phyloP scores from a whole-genome alignment of 2,329 filamentous ascomycete species.

The Fusarium sp. region DNA sequence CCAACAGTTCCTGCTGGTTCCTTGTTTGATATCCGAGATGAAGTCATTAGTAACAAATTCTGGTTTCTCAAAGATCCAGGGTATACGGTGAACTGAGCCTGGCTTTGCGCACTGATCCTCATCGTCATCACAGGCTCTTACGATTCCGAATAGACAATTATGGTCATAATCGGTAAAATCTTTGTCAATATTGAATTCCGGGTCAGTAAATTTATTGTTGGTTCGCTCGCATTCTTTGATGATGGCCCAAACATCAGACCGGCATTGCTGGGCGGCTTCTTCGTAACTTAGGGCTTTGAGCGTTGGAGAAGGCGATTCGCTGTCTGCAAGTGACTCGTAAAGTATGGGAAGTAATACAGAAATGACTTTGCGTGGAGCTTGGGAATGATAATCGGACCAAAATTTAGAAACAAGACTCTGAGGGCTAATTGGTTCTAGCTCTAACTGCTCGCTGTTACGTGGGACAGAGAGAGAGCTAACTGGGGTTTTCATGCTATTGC shows the following conservation, averaged over 20 bases:
- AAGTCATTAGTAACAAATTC: constrained; percentile 73
- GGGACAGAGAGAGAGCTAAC: not conserved
- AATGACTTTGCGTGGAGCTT: not conserved
- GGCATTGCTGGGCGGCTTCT: constrained; percentile 71
- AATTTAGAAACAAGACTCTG: not conserved
- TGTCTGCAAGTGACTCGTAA: not conserved
- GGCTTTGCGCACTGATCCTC: constrained; percentile 55
- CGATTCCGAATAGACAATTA: not conserved
- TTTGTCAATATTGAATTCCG: constrained; percentile 61
- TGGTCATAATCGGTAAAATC: not conserved
- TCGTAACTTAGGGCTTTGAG: constrained; percentile 55
- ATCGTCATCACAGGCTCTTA: constrained; percentile 2
- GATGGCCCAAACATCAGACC: constrained; percentile 67
- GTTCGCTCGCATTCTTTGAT: constrained; percentile 73
- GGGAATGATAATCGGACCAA: not conserved
- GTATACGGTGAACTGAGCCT: constrained; percentile 46
- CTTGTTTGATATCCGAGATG: constrained; percentile 79
- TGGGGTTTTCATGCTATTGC: not conserved
- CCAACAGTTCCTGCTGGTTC: constrained; percentile 81
- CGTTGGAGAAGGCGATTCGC: not conserved
- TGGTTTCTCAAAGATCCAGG: constrained; percentile 78
- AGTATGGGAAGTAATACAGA: not conserved
- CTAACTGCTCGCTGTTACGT: not conserved
- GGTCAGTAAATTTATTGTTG: constrained; percentile 81
- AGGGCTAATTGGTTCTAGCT: not conserved